These are phyloP conservation scores for Theileria sp. DNA, from an alignment of 169 alveolate species.

Conservation along the genomic window DNA sequence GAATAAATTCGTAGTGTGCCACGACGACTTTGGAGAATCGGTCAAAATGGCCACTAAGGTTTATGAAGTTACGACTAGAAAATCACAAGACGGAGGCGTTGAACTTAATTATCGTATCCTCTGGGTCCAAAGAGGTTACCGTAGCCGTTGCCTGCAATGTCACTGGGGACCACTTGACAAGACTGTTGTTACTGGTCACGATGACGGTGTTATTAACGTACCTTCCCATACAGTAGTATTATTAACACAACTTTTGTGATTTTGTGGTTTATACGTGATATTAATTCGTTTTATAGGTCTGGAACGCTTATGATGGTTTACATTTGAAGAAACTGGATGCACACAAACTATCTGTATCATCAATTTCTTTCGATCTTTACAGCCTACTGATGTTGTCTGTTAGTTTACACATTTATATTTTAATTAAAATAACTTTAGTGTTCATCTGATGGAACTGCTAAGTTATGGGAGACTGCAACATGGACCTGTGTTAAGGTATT, in stretches of 20 bases:
- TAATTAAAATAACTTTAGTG: conserved; percentile 41
- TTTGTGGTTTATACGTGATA: not conserved
- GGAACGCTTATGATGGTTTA: conserved; percentile 79
- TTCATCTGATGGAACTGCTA: conserved; percentile 85
- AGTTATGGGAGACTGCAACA: conserved; percentile 82
- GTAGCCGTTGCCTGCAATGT: conserved; percentile 74
- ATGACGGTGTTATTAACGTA: conserved; percentile 81
- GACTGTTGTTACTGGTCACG: conserved; percentile 83
- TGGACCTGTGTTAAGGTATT: conserved; percentile 76
- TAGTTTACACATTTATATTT: not conserved
- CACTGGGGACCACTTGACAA: conserved; percentile 89
- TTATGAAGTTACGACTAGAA: conserved; percentile 67
- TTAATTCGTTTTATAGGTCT: conserved; percentile 43
- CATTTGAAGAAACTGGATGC: conserved; percentile 75
- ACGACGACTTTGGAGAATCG: conserved; percentile 78
- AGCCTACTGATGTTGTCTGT: conserved; percentile 81
- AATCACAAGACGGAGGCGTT: conserved; percentile 41
- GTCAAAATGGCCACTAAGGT: conserved; percentile 73
- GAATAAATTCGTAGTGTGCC: conserved; percentile 79
- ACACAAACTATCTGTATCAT: conserved; percentile 81
- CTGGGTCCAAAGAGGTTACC: conserved; percentile 69
- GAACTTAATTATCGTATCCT: conserved; percentile 39
- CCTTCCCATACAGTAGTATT: conserved; percentile 11
- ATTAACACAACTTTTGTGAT: not conserved
- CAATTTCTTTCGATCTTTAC: conserved; percentile 79